Evolutionary conservation across 805 yeast genomes (phyloP), one percentile per base, ranked within the genome.

Genomic region (Candida ortonii): DNA sequence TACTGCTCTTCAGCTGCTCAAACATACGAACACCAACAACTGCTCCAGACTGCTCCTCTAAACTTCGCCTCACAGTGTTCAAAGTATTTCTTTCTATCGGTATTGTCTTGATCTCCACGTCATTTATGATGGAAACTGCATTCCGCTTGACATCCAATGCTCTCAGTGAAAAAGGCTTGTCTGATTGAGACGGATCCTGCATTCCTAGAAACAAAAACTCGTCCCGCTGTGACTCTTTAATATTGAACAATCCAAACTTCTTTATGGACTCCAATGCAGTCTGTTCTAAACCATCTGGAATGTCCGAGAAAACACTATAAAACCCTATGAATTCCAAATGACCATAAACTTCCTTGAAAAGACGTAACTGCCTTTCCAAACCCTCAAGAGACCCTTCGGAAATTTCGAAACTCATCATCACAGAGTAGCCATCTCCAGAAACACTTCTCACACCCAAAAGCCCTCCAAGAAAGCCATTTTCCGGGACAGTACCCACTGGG

Each of bases 261-360:
- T 9, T 8, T 18, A n/a, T n/a, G n/a, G n/a, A n/a, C n/a, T 23
- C 13, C 5, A 9, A 16, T 5, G 5, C 23, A 4, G 19, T 18
- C 15, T 24, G 9, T 7, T 7, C 15, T 25, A 25, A 9, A n/a
- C n/a, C 22, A 22, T 18, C 30, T 6, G 3, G 13, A 20, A 6
- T 14, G n/a, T 9, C 15, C 3, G 34, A 22, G 8, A 39, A 26
- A 3, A 46, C 38, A 3, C 28, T 22, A 34, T 50, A 55, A 16
- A 51, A 36, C 2, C 61, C 61, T n/a, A 55, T 41, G 7, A 55
- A 34, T 15, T 31, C 25, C 23, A 55, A 33, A 28, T 53, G 47
- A 3, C 53, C 37, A 24, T 56, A 52, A 5, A 53, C 41, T 28
- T 53, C 51, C n/a, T 36, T 29, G 8, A 53, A 34, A 10, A 54